Percentiles rank a stretch among this genome's conserved stretches.
Evolutionary conservation across 2,329 filamentous ascomycete genomes (phyloP).

Genomic region (Colletotrichum ledebouriae): DNA sequence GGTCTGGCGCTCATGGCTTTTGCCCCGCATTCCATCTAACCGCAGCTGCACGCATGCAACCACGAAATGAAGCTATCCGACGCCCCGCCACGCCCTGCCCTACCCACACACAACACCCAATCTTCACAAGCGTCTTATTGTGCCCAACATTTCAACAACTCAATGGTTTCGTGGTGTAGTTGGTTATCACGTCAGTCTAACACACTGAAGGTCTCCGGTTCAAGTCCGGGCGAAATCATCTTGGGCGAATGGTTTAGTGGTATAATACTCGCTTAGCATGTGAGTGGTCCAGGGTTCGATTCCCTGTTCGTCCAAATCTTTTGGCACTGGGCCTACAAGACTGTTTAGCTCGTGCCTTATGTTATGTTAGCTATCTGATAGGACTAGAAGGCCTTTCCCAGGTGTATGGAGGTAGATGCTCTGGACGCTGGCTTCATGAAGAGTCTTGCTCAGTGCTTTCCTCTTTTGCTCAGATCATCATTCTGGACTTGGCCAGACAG

Average conservation of each 20-base stretch:
- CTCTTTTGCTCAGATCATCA: too few relatives aligned
- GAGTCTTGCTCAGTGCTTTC: too few relatives aligned
- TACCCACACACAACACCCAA: not conserved
- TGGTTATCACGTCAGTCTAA: slow-evolving; percentile 66
- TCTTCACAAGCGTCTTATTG: not conserved
- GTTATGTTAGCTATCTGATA: too few relatives aligned
- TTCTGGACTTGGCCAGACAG: too few relatives aligned
- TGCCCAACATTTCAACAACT: accelerated
- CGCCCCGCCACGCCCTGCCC: slow-evolving; percentile 25
- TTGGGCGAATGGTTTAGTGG: slow-evolving; percentile 42
- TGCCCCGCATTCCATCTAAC: slow-evolving; percentile 12
- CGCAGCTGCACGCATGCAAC: slow-evolving; percentile 1
- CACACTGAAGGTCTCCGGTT: slow-evolving; percentile 45
- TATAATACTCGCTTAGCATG: slow-evolving; percentile 43
- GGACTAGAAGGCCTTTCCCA: too few relatives aligned
- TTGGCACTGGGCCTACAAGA: not conserved
- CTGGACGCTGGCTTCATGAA: too few relatives aligned
- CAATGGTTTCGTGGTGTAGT: slow-evolving; percentile 51
- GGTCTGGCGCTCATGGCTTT: not conserved
- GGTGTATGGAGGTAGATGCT: too few relatives aligned
- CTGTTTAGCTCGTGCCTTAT: too few relatives aligned
- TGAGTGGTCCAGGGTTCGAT: slow-evolving; percentile 43
- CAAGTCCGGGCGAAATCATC: slow-evolving; percentile 42
- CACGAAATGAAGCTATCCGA: slow-evolving; percentile 12
- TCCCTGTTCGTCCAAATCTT: slow-evolving; percentile 38